Conservation (phyloP, 139 green algal genomes). For the Tetradesmus obliquus region DNA sequence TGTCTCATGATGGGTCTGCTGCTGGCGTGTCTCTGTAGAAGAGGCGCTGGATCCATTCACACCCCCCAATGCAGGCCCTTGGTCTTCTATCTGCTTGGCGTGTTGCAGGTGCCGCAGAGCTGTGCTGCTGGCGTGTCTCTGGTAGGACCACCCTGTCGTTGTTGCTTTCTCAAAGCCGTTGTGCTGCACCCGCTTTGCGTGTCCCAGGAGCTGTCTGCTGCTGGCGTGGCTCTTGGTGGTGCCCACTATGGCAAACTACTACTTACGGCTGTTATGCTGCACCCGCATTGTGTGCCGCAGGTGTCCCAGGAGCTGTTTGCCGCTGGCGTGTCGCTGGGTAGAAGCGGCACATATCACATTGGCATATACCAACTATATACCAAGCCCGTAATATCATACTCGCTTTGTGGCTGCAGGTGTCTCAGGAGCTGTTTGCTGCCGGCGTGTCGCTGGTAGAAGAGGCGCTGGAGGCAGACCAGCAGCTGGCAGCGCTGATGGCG, state of each 20-base stretch:
- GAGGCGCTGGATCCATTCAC: no score
- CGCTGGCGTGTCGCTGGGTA: background rate
- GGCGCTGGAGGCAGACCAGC: background rate
- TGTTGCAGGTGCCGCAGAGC: no score
- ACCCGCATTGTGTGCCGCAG: background rate
- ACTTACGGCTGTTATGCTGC: background rate
- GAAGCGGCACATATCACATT: background rate
- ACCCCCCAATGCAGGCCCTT: no score
- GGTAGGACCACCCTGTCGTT: background rate
- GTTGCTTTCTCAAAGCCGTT: background rate
- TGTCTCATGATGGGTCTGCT: background rate
- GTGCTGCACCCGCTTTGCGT: background rate
- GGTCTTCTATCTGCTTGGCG: no score
- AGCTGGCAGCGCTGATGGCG: background rate
- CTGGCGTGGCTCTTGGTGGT: no score
- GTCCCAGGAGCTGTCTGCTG: background rate
- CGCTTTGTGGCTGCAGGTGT: background rate
- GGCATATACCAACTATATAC: no score
- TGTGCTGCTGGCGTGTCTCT: no score
- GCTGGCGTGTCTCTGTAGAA: background rate
- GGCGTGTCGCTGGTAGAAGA: background rate
- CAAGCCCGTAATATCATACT: background rate
- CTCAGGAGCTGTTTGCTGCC: constrained; percentile 6
- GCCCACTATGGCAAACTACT: background rate
- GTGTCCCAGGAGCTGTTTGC: constrained; percentile 1